phyloP scores from a whole-genome alignment of 2,329 filamentous ascomycete species.

The Xylaria sp. region DNA sequence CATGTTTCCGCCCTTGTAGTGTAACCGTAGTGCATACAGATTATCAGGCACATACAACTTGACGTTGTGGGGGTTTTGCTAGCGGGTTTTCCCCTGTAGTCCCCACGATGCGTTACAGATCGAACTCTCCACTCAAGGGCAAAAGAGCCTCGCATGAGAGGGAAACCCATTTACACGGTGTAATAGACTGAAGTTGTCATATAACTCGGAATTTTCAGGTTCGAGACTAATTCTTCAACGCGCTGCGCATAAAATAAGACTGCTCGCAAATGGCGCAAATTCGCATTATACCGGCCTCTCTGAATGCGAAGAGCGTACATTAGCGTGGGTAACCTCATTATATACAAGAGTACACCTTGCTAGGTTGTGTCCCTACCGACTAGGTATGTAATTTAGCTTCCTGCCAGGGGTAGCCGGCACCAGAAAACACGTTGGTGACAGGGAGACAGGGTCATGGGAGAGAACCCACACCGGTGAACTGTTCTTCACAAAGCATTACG shows the following conservation, averaged over 20 bases:
- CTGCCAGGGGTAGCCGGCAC: slow-evolving; percentile 29
- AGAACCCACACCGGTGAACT: slow-evolving; percentile 36
- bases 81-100: slow-evolving; percentile 23
- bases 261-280: background rate
- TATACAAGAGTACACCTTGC: slow-evolving; percentile 6
- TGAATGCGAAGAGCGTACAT: background rate
- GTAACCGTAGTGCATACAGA: background rate
- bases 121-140: slow-evolving; percentile 26
- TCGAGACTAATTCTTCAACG: background rate
- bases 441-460: slow-evolving; percentile 10
- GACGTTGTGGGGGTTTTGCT: slow-evolving; percentile 14
- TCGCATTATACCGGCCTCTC: background rate
- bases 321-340: slow-evolving; percentile 2
- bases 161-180: background rate
- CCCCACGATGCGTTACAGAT: slow-evolving; percentile 33
- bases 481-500: slow-evolving; percentile 19
- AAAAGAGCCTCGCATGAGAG: slow-evolving; percentile 34
- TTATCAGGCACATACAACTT: slow-evolving; percentile 1
- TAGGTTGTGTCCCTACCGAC: background rate
- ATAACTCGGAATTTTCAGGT: background rate
- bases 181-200: background rate
- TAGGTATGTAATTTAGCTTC: slow-evolving; percentile 16
- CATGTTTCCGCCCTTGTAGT: slow-evolving; percentile 2
- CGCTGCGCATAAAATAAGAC: background rate
- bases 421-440: slow-evolving; percentile 27